Percentiles rank a stretch among this genome's conserved stretches.
These are phyloP conservation scores for Trichoderma oligosporum DNA, from an alignment of 2,329 filamentous ascomycete genomes.

Conservation along the genomic window DNA sequence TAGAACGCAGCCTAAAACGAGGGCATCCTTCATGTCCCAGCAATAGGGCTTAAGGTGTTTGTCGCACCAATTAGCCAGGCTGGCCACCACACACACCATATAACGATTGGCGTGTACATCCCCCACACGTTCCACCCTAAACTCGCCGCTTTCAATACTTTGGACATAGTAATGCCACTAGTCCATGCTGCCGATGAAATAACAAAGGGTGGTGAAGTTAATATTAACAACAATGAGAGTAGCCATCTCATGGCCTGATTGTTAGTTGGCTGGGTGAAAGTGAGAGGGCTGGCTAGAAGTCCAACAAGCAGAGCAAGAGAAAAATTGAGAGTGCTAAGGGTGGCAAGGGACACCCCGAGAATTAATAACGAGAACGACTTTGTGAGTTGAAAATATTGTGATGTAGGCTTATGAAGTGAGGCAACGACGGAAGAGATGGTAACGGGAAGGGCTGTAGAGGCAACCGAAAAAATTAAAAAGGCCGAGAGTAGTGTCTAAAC, in stretches of 20 bases:
- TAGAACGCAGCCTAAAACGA: too few relatives aligned
- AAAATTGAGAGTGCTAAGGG: conserved; percentile 94
- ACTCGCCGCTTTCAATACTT: conserved; percentile 67
- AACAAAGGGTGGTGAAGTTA: conserved; percentile 60
- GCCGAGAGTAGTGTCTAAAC: conserved; percentile 46
- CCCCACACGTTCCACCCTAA: conserved; percentile 89
- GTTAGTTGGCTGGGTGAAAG: conserved; percentile 60
- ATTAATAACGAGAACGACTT: conserved; percentile 91
- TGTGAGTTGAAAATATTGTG: conserved; percentile 71
- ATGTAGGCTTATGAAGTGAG: conserved; percentile 49
- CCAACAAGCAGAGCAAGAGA: conserved; percentile 83
- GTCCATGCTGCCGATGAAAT: conserved; percentile 45
- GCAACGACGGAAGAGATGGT: conserved; percentile 54
- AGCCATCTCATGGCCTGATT: conserved; percentile 39
- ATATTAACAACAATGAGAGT: conserved; percentile 51
- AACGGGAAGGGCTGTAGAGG: conserved; percentile 56
- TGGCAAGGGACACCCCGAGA: conserved; percentile 85
- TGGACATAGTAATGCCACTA: conserved; percentile 43
- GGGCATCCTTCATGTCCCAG: background rate
- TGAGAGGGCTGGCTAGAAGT: conserved; percentile 70
- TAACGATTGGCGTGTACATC: conserved; percentile 79
- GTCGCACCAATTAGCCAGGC: conserved; percentile 71
- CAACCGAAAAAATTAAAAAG: conserved; percentile 55
- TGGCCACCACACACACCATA: conserved; percentile 97
- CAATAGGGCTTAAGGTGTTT: conserved; percentile 45